phyloP scores from a whole-genome alignment of 2,329 filamentous ascomycete genomes.

The Harringtonia lauricola region DNA sequence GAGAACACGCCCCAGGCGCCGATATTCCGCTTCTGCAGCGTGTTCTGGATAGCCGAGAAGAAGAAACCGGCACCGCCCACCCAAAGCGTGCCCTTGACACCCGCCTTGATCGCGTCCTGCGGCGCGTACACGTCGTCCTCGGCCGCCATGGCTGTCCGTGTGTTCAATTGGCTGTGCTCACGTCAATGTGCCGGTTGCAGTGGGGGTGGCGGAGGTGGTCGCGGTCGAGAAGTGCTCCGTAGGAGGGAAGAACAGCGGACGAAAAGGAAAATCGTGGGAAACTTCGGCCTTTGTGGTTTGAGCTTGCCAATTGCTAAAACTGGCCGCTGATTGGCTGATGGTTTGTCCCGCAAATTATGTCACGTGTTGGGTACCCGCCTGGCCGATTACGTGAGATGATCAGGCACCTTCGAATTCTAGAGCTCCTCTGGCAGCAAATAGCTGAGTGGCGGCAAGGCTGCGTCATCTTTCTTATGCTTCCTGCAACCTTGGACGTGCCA shows the following conservation, averaged over 20 bases:
- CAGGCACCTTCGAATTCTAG: too few species aligned
- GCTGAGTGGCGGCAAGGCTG: conserved; percentile 11
- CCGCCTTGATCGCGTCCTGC: conserved; percentile 45
- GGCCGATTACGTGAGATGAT: too few species aligned
- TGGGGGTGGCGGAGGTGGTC: neutral
- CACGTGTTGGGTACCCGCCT: conserved; percentile 5
- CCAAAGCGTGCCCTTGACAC: conserved; percentile 42
- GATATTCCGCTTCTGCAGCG: conserved; percentile 70
- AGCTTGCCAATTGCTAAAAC: conserved; percentile 10
- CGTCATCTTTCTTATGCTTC: conserved; percentile 8
- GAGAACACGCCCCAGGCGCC: conserved; percentile 74
- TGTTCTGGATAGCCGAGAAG: conserved; percentile 59
- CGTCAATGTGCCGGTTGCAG: neutral
- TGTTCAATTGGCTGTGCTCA: neutral
- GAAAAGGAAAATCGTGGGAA: conserved; percentile 7
- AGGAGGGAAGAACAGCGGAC: conserved; percentile 1
- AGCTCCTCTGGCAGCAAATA: neutral
- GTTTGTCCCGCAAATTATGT: neutral
- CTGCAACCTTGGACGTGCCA: neutral
- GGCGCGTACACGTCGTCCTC: conserved; percentile 22
- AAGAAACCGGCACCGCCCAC: conserved; percentile 49
- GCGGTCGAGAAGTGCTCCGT: neutral
- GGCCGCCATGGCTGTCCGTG: conserved; percentile 18
- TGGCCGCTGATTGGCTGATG: conserved; percentile 9
- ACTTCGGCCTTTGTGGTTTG: conserved; percentile 7